These are phyloP conservation scores for Periconia macrospinosa DNA, from an alignment of 2,329 filamentous ascomycete species.

Conservation along the genomic window DNA sequence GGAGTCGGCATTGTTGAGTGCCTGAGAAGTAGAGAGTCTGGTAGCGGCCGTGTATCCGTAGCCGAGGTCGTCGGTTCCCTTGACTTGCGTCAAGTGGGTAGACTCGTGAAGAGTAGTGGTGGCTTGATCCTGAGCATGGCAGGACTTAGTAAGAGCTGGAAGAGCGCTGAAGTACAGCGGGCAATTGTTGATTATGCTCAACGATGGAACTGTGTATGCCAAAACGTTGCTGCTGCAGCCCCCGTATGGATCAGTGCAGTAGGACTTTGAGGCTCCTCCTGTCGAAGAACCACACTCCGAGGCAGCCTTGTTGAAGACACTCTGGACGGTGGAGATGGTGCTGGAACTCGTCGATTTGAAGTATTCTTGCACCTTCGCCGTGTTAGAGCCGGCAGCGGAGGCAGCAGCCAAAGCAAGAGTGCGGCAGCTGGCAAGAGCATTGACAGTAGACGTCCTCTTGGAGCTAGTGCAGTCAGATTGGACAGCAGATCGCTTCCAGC, in stretches of 20 bases:
- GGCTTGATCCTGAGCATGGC: constrained; percentile 65
- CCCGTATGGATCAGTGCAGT: constrained; percentile 59
- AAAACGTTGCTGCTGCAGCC: constrained; percentile 55
- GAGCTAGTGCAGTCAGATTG: constrained; percentile 57
- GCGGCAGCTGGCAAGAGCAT: constrained; percentile 56
- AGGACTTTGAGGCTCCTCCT: constrained; percentile 53
- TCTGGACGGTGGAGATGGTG: constrained; percentile 53
- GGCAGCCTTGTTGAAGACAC: constrained; percentile 54
- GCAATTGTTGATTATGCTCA: constrained; percentile 62
- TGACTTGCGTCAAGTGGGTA: constrained; percentile 59
- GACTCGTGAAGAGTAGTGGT: constrained; percentile 66
- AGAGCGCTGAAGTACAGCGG: constrained; percentile 58
- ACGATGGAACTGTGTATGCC: constrained; percentile 60
- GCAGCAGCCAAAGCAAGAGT: constrained; percentile 55
- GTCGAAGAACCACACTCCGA: constrained; percentile 56
- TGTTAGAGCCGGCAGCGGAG: constrained; percentile 52
- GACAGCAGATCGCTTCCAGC: constrained; percentile 54
- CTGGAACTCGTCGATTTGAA: constrained; percentile 58
- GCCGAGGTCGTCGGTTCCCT: constrained; percentile 57
- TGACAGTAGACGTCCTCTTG: constrained; percentile 46
- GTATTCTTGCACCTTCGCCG: constrained; percentile 58
- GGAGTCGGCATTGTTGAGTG: constrained; percentile 64
- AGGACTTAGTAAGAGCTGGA: constrained; percentile 50
- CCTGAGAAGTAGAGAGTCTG: constrained; percentile 50
- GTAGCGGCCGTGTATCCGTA: constrained; percentile 57